A percentile compares a stretch with the other conserved stretches of the same genome.
These are phyloP conservation scores for Blastocystis sp. DNA, from an alignment of 352 stramenopile genomes.

Conservation along the genomic window DNA sequence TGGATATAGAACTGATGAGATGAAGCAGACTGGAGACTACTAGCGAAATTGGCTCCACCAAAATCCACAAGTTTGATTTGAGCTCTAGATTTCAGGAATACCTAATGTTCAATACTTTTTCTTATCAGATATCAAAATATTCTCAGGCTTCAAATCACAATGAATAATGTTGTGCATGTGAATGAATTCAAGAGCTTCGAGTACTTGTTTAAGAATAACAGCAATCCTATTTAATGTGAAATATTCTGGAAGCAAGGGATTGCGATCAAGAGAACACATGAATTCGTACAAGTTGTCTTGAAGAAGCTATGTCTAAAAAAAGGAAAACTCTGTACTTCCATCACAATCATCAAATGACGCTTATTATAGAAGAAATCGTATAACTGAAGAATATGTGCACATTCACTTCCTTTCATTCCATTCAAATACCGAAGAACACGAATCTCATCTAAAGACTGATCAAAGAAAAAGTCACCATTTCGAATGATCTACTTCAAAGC, in stretches of 20 bases:
- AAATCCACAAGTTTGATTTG: slow-evolving; percentile 85
- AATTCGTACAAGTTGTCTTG: slow-evolving; percentile 96
- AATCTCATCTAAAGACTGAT: slow-evolving; percentile 86
- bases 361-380: slow-evolving; percentile 85
- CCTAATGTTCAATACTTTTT: neutral
- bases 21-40: slow-evolving; percentile 69
- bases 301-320: slow-evolving; percentile 69
- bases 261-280: slow-evolving; percentile 69
- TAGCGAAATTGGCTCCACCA: slow-evolving; percentile 79
- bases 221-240: slow-evolving; percentile 85
- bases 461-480: slow-evolving; percentile 98
- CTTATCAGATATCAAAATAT: slow-evolving; percentile 73
- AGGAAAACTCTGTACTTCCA: slow-evolving; percentile 73
- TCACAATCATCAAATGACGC: slow-evolving; percentile 84
- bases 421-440: slow-evolving; percentile 77
- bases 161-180: slow-evolving; percentile 83
- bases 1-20: slow-evolving; percentile 76
- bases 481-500: slow-evolving; percentile 76
- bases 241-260: slow-evolving; percentile 70
- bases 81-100: slow-evolving; percentile 32
- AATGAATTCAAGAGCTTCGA: slow-evolving; percentile 77
- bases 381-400: slow-evolving; percentile 80
- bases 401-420: slow-evolving; percentile 71
- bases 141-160: slow-evolving; percentile 94
- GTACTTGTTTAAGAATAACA: slow-evolving; percentile 74